A percentile compares a stretch with the other conserved stretches of the same genome.
Evolutionary conservation across 2,329 filamentous ascomycete species (phyloP).

Genomic region (Botrytis deweyae): DNA sequence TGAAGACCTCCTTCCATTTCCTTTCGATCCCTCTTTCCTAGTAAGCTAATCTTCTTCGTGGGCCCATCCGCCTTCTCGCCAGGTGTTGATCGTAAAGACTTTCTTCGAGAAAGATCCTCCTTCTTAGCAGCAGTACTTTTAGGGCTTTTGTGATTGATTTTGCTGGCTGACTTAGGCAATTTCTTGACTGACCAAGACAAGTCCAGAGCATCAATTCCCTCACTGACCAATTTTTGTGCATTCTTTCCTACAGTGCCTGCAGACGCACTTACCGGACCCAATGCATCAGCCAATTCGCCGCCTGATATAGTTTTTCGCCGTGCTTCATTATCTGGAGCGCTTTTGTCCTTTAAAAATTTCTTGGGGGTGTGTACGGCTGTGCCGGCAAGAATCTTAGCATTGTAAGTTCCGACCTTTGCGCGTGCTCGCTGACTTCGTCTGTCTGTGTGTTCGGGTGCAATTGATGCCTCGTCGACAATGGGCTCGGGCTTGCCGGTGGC

Average conservation of each 20-base stretch:
- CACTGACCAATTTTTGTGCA: conserved; percentile 37
- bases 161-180: conserved; percentile 41
- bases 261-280: conserved; percentile 37
- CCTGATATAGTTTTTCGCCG: conserved; percentile 50
- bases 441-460: conserved; percentile 25
- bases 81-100: conserved; percentile 44
- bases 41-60: conserved; percentile 50
- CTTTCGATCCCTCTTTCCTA: conserved; percentile 62
- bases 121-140: conserved; percentile 33
- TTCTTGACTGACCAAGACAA: conserved; percentile 46
- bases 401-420: conserved; percentile 62
- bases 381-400: conserved; percentile 61
- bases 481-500: conserved; percentile 40
- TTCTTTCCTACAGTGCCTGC: conserved; percentile 34
- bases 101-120: conserved; percentile 37
- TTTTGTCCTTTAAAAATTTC: conserved; percentile 45
- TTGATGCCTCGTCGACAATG: conserved; percentile 16
- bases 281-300: conserved; percentile 38
- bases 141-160: conserved; percentile 34
- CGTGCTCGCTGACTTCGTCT: conserved; percentile 56
- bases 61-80: conserved; percentile 46
- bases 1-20: conserved; percentile 45
- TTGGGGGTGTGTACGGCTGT: conserved; percentile 55
- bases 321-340: conserved; percentile 24
- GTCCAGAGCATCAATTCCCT: conserved; percentile 50